Percentiles rank a stretch among this genome's conserved stretches.
These are phyloP conservation scores for Microdochium trichocladiopsis DNA, from an alignment of 2,329 filamentous ascomycete species.

Conservation along the genomic window DNA sequence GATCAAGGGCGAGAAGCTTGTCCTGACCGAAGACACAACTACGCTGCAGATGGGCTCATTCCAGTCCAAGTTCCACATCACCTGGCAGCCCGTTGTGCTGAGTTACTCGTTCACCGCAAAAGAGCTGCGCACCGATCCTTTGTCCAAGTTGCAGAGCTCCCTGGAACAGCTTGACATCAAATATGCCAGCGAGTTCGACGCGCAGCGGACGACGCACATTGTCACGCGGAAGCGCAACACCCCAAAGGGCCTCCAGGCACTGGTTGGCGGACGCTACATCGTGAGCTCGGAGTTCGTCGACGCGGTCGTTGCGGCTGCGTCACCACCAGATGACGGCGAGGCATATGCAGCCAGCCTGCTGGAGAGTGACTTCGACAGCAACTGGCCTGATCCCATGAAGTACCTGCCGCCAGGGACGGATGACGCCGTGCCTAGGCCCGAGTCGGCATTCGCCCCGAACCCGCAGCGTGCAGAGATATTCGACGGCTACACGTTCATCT, in stretches of 20 bases:
- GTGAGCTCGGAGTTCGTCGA: conserved; percentile 70
- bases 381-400: conserved; percentile 70
- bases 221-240: conserved; percentile 87
- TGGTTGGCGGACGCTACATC: conserved; percentile 74
- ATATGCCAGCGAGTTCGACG: conserved; percentile 65
- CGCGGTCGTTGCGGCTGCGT: conserved; percentile 57
- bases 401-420: conserved; percentile 69
- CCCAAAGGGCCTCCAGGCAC: conserved; percentile 75
- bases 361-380: conserved; percentile 70
- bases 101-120: conserved; percentile 72
- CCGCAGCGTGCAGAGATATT: conserved; percentile 63
- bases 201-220: conserved; percentile 73
- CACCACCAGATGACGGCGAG: conserved; percentile 36
- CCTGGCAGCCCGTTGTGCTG: conserved; percentile 75
- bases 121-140: conserved; percentile 59
- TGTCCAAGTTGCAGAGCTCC: conserved; percentile 52
- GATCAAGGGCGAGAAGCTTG: conserved; percentile 54
- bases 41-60: conserved; percentile 68
- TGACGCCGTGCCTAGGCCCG: conserved; percentile 64
- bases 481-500: conserved; percentile 81
- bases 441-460: conserved; percentile 68
- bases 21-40: conserved; percentile 51
- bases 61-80: conserved; percentile 54
- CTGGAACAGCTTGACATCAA: conserved; percentile 89
- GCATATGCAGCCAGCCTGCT: conserved; percentile 47